Evolutionary conservation across 1,284 basidiomycete species (phyloP).

Genomic region (Cutaneotrichosporon sp.): DNA sequence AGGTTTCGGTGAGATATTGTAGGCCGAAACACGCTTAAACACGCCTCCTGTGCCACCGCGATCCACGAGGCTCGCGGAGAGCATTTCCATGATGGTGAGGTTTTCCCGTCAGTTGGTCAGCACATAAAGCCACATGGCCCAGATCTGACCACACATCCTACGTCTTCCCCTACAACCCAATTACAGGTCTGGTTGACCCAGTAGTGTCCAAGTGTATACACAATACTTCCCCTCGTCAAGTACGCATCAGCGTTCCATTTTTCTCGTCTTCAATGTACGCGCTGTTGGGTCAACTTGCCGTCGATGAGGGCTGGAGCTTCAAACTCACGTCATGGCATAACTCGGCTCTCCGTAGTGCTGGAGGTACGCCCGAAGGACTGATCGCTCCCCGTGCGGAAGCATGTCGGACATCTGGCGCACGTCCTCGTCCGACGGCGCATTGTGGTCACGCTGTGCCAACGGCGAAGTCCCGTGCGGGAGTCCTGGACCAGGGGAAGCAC

Average conservation of each 20-base stretch:
- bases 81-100: too few relatives aligned
- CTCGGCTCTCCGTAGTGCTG: constrained; percentile 67
- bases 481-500: background rate
- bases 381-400: constrained; percentile 68
- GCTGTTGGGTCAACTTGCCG: constrained; percentile 37
- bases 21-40: too few relatives aligned
- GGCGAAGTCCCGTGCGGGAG: constrained; percentile 9
- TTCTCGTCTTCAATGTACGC: constrained; percentile 83
- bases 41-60: too few relatives aligned
- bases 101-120: too few relatives aligned
- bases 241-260: constrained; percentile 57
- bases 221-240: background rate
- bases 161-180: too few relatives aligned
- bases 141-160: too few relatives aligned
- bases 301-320: too few relatives aligned
- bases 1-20: too few relatives aligned
- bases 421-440: constrained; percentile 27
- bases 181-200: too few relatives aligned
- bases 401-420: constrained; percentile 66
- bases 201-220: too few relatives aligned
- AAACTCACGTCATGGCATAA: constrained; percentile 62
- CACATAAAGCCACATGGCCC: too few relatives aligned
- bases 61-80: too few relatives aligned
- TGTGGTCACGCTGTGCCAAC: constrained; percentile 4
- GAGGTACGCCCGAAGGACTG: constrained; percentile 66